A percentile compares a stretch with the other conserved stretches of the same genome.
Evolutionary conservation across 305 asterid species (phyloP).

Genomic region (Fraxinus paxiana): DNA sequence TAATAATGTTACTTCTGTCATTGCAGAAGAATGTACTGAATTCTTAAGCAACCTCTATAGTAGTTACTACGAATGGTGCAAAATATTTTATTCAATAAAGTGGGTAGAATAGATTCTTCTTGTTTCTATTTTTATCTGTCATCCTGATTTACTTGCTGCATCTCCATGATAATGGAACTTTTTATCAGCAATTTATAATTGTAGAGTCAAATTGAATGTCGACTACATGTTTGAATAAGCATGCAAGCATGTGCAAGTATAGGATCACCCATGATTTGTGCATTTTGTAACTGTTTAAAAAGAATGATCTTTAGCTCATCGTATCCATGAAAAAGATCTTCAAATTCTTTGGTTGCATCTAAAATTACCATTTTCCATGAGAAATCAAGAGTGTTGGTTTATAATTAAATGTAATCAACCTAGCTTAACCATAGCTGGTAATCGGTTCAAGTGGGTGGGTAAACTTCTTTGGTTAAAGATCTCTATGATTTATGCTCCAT

Average conservation of each 20-base stretch:
- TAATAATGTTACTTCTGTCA: neutral
- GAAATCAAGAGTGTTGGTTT: neutral
- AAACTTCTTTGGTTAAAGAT: neutral
- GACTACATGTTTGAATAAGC: neutral
- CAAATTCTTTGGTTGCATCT: neutral
- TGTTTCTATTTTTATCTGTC: neutral
- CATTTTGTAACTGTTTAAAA: neutral
- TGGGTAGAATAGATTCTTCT: neutral
- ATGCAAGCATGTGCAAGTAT: neutral
- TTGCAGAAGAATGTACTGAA: neutral
- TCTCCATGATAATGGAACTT: neutral
- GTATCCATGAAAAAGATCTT: neutral
- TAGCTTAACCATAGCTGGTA: neutral
- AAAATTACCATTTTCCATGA: neutral
- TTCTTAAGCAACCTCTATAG: neutral
- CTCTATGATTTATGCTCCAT: neutral
- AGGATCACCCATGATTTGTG: neutral
- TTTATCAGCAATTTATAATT: neutral
- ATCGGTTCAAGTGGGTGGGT: neutral
- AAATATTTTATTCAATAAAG: neutral
- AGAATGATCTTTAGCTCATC: neutral
- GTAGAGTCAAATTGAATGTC: neutral
- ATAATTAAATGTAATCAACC: neutral
- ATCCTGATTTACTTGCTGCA: neutral
- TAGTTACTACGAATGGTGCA: neutral